Evolutionary conservation across 768 basidiomycete species (phyloP), one percentile per base, ranked within the genome.

Genomic region (Xanthoconium purpureum): DNA sequence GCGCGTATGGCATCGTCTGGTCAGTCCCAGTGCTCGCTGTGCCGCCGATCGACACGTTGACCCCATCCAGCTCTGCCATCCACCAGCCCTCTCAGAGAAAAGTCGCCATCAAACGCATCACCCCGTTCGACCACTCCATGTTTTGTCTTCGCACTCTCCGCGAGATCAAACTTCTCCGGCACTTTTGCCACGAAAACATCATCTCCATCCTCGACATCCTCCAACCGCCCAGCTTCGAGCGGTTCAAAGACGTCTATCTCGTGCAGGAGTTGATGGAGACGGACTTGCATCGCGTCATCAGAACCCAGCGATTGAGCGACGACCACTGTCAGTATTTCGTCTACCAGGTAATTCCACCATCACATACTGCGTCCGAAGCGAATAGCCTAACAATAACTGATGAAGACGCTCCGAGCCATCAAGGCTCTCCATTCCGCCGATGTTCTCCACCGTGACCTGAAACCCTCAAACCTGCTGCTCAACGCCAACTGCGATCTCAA

Each of bases 241-340:
- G 80, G 20, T 97, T 98, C 76, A 89, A 79, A 55, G 96, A 98
- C 70, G 95, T 96, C 18, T 85, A 85, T 63, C 78, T 83, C 52
- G 81, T 84, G 9, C 81, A 81, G 72, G 90, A 92, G 70, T 77
- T 92, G 61, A 83, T 84, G 85, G 96, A 97, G 74, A 96, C 93
- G 1, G 96, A 98, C 75, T 77, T 98, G 62, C 94, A 98, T 70
- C 87, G 96, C 52, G 97, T 99, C 46, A 98, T 99, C 64, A 81
- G 92, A 28, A 96, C 97, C 0, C 96, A 98, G 73, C 84, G 90
- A 56, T 79, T 99, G 40, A 89, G 88, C 55, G 96, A 98, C 68
- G 94, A 98, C 68, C 95, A 98, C 69, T 88, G 86, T 63, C 94
- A 98, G 73, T 99, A 99, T 72, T 98, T 99, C 69, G 87, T 96